Evolutionary conservation across 768 basidiomycete species (phyloP).

Genomic region (Podaxis carcinomalis): DNA sequence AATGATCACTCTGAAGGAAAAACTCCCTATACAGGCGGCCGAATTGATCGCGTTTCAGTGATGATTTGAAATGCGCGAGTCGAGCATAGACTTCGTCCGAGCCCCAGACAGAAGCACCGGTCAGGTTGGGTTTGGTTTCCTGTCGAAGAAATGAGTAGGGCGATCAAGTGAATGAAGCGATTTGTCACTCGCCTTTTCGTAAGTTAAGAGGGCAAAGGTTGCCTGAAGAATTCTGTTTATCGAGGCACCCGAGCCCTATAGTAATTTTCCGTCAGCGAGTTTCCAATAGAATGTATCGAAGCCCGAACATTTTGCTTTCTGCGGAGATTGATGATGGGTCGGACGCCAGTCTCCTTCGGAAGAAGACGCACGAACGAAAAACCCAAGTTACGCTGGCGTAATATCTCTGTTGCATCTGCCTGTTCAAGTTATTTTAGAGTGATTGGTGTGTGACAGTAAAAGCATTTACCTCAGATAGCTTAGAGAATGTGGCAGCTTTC

Average conservation of each 20-base stretch:
- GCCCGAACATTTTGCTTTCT: conserved; percentile 30
- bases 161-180: neutral
- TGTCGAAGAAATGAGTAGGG: conserved; percentile 23
- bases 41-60: conserved; percentile 32
- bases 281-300: neutral
- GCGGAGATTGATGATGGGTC: conserved; percentile 90
- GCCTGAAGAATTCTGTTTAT: conserved; percentile 87
- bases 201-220: conserved; percentile 83
- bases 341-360: conserved; percentile 92
- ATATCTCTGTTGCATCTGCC: conserved; percentile 60
- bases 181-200: conserved; percentile 64
- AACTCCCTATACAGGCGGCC: conserved; percentile 44
- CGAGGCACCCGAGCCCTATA: conserved; percentile 45
- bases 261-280: neutral
- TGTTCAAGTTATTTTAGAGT: conserved; percentile 22
- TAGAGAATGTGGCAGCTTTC: conserved; percentile 62
- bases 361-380: conserved; percentile 85
- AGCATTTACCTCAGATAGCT: conserved; percentile 57
- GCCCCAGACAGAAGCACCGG: conserved; percentile 83
- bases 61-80: conserved; percentile 66
- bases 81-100: conserved; percentile 77
- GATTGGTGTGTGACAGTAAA: neutral
- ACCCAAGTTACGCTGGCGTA: conserved; percentile 70
- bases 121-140: conserved; percentile 55
- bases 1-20: neutral